A percentile compares a stretch with the other conserved stretches of the same genome.
Evolutionary conservation across 345 rosid genomes (phyloP).

Genomic region (Psidium guajava): DNA sequence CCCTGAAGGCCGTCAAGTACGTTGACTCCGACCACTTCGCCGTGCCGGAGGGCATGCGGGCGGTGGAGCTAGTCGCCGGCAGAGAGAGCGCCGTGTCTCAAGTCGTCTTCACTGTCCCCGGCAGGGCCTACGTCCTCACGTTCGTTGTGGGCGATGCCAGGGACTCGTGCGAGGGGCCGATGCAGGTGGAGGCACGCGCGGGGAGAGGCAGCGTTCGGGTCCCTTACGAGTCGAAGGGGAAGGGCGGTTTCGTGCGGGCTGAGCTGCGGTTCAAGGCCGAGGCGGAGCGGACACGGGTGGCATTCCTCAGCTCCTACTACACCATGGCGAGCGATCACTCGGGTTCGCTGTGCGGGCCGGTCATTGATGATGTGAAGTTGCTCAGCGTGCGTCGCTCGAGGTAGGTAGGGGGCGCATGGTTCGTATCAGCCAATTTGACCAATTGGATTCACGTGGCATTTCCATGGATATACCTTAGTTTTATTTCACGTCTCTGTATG

Average conservation of each 20-base stretch:
- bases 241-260: constrained; percentile 43
- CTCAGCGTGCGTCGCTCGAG: constrained; percentile 7
- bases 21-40: constrained; percentile 43
- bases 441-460: neutral
- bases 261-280: constrained; percentile 35
- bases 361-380: constrained; percentile 45
- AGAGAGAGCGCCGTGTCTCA: constrained; percentile 60
- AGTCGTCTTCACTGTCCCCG: constrained; percentile 21
- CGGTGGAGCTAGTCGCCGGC: constrained; percentile 56
- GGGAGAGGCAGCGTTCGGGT: constrained; percentile 20
- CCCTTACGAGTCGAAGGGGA: constrained; percentile 40
- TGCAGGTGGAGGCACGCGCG: constrained; percentile 47
- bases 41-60: constrained; percentile 43
- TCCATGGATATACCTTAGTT: neutral
- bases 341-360: constrained; percentile 68
- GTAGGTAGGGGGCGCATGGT: neutral
- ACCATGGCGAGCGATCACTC: constrained; percentile 43
- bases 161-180: constrained; percentile 40
- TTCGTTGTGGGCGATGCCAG: constrained; percentile 45
- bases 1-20: constrained; percentile 66
- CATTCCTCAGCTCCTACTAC: constrained; percentile 47
- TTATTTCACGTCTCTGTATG: neutral
- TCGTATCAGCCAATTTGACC: neutral
- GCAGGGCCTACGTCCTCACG: constrained; percentile 31
- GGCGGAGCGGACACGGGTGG: constrained; percentile 29